phyloP scores from a whole-genome alignment of 768 basidiomycete species.

The Kwoniella dejecticola region DNA sequence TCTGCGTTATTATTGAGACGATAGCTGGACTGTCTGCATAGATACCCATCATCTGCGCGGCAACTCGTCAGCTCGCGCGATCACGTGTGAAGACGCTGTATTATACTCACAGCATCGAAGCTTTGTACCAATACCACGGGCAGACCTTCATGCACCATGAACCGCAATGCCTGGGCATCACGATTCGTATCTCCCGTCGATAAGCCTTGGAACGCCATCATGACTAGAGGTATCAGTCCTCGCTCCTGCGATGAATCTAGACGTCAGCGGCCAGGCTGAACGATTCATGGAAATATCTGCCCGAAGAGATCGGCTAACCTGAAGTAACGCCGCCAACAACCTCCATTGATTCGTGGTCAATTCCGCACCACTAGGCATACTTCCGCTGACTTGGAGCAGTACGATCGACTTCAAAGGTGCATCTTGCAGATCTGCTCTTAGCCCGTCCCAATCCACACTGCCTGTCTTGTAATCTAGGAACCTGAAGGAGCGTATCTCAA shows the following conservation, averaged over 20 bases:
- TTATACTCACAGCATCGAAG: constrained; percentile 50
- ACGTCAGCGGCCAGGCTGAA: too few relatives aligned
- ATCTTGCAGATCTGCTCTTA: constrained; percentile 59
- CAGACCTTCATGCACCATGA: constrained; percentile 51
- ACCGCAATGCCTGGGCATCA: constrained; percentile 50
- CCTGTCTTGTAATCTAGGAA: constrained; percentile 49
- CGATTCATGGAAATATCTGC: too few relatives aligned
- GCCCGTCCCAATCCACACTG: constrained; percentile 49
- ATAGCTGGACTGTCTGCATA: constrained; percentile 54
- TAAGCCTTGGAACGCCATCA: constrained; percentile 52
- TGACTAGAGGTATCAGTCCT: constrained; percentile 46
- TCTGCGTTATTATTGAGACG: constrained; percentile 50
- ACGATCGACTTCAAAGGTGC: constrained; percentile 67
- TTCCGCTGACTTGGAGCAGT: constrained; percentile 61
- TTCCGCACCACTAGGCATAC: constrained; percentile 59
- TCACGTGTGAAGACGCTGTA: neutral
- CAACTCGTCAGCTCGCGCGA: constrained; percentile 8
- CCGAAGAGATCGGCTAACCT: constrained; percentile 28
- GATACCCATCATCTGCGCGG: constrained; percentile 52
- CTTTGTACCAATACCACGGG: constrained; percentile 51
- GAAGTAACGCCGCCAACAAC: constrained; percentile 46
- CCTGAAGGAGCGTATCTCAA: constrained; percentile 44
- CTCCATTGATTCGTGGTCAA: constrained; percentile 49
- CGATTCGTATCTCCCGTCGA: constrained; percentile 45
- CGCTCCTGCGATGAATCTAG: too few relatives aligned